Base-by-base conservation (phyloP, 1,139 yeast genomes). In the Pichia sp. region DNA sequence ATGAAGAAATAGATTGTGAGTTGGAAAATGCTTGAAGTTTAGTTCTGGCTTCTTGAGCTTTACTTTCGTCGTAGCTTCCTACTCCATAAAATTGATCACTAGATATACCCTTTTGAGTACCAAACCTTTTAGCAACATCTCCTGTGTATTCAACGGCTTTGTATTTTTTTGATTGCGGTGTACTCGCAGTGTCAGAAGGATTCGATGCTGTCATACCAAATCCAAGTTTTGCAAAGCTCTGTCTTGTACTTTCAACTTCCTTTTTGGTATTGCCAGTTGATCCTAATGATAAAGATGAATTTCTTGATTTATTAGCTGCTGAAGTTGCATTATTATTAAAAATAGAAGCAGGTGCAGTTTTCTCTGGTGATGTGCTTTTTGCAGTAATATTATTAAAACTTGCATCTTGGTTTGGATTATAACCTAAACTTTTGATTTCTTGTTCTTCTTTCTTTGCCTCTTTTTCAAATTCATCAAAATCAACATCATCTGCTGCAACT, bases 11-110 rank as follows among this genome's bases (percentile, higher is more conserved):
- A 4, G 95, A 78, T 44, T 86, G 84, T 2, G 98, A 96, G 45
- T 94, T 95, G 51, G 78, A 79, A 67, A 86, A 94, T 7, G 82
- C 71, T 65, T 84, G 89, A 53, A 92, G 73, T 59, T 94, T 89
- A 31, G 78, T 65, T 55, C 75, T 75, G 4, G 97, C 97, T 67
- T 89, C 97, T 42, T 74, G 75, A 53, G 84, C 85, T 40, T 88
- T 86, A 8, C 73, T 72, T 58, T 86, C 86, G 61, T 88, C 97
- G 63, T 80, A 88, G 43, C 81, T 72, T 39, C 94, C 94, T 62
- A 96, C 82, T 18, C 97, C 96, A 65, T 92, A 92, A 64, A 79
- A 81, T 68, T 89, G 95, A 66, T 94, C 98, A 0, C 97, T 89
- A 0, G 97, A 90, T 56, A 92, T 94, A 48, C 90, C 96, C 74